Conservation (phyloP, 2,329 filamentous ascomycete species). For the Sclerotinia minor region DNA sequence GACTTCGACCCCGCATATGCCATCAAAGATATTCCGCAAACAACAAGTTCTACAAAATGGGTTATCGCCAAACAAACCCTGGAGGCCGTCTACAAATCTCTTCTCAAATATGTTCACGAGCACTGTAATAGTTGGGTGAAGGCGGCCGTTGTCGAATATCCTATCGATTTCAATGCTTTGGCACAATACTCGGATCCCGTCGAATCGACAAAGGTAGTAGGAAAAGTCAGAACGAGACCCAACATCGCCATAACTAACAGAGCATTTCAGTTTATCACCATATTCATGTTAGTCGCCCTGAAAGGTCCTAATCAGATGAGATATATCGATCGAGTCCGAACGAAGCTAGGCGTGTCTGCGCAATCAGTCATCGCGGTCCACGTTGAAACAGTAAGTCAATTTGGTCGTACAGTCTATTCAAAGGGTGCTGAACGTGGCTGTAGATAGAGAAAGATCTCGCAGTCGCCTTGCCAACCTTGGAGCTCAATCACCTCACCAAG, state of each 20-base stretch:
- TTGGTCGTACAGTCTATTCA: not conserved
- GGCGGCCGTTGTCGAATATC: slow-evolving; percentile 50
- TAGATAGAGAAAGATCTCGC: slow-evolving; percentile 22
- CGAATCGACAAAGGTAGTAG: slow-evolving; percentile 54
- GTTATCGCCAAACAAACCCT: slow-evolving; percentile 49
- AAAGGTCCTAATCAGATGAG: slow-evolving; percentile 57
- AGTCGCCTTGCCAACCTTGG: slow-evolving; percentile 15
- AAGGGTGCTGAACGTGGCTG: not conserved
- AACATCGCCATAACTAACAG: slow-evolving; percentile 32
- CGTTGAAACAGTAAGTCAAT: slow-evolving; percentile 32
- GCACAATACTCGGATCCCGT: slow-evolving; percentile 57
- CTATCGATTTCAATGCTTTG: slow-evolving; percentile 57
- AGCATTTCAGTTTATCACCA: slow-evolving; percentile 56
- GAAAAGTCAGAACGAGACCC: slow-evolving; percentile 1
- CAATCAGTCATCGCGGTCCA: slow-evolving; percentile 45
- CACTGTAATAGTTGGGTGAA: slow-evolving; percentile 51
- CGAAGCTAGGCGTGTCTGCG: slow-evolving; percentile 45
- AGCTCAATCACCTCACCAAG: not conserved
- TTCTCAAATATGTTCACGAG: slow-evolving; percentile 57
- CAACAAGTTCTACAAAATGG: slow-evolving; percentile 43
- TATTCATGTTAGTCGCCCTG: slow-evolving; percentile 63
- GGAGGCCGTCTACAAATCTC: slow-evolving; percentile 55
- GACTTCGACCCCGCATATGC: slow-evolving; percentile 60
- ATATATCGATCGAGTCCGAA: slow-evolving; percentile 52
- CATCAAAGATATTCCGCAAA: slow-evolving; percentile 51